Conservation (phyloP, 441 rosid species). For the Jatropha podagrica region DNA sequence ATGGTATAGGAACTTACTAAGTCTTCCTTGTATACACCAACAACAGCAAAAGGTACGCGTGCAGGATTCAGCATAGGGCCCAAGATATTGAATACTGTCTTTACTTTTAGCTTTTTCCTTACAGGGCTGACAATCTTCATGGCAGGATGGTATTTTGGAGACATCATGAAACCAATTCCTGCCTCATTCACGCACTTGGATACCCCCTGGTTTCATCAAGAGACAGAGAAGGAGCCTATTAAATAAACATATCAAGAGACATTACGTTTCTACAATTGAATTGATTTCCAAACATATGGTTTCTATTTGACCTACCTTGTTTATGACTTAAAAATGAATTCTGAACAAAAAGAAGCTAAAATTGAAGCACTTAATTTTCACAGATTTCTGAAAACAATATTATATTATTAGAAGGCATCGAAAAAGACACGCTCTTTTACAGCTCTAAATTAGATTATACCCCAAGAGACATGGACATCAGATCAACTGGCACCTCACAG, state of each 20-base stretch:
- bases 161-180: conserved; percentile 97
- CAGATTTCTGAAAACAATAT: neutral
- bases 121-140: conserved; percentile 88
- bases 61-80: conserved; percentile 99
- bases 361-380: neutral
- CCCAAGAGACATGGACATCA: neutral
- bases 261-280: neutral
- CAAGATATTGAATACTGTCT: conserved; percentile 80
- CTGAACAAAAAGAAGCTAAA: neutral
- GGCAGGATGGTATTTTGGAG: conserved; percentile 86
- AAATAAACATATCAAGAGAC: neutral
- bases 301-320: neutral
- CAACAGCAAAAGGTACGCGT: conserved; percentile 75
- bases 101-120: conserved; percentile 78
- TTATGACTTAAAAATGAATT: neutral
- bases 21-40: conserved; percentile 80
- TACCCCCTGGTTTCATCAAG: conserved; percentile 49
- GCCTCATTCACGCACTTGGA: conserved; percentile 74
- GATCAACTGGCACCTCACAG: neutral
- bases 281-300: neutral
- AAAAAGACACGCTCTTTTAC: neutral
- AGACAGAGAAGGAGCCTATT: neutral
- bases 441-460: neutral
- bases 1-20: conserved; percentile 48
- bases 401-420: neutral